Conservation (phyloP, 2,329 filamentous ascomycete species). For the Exserohilum turcica region DNA sequence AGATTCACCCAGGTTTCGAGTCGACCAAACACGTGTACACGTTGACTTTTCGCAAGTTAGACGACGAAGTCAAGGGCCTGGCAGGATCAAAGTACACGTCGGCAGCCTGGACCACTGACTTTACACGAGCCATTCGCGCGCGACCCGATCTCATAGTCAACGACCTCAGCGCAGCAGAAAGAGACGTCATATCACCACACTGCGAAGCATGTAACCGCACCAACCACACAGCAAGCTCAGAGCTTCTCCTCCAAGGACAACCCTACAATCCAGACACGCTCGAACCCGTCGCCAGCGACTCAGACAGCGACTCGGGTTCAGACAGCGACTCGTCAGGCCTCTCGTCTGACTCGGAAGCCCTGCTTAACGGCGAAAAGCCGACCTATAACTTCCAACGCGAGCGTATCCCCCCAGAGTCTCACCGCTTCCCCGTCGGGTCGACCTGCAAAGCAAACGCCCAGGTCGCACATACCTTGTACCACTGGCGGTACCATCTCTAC, state of each 20-base stretch:
- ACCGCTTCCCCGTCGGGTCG: constrained; percentile 38
- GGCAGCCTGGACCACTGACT: constrained; percentile 70
- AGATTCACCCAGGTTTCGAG: constrained; percentile 73
- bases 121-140: constrained; percentile 68
- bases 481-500: constrained; percentile 78
- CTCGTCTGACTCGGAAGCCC: constrained; percentile 25
- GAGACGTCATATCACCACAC: constrained; percentile 35
- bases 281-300: constrained; percentile 61
- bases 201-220: constrained; percentile 75
- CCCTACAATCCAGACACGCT: constrained; percentile 70
- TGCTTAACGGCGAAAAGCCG: constrained; percentile 30
- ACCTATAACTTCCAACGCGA: constrained; percentile 35
- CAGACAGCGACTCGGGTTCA: constrained; percentile 34
- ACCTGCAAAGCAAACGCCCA: constrained; percentile 67
- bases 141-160: constrained; percentile 61
- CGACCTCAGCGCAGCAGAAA: constrained; percentile 29
- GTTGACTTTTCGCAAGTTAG: constrained; percentile 72
- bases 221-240: constrained; percentile 69
- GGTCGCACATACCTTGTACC: constrained; percentile 71
- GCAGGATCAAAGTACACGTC: constrained; percentile 74
- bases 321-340: constrained; percentile 22
- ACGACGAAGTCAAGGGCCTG: constrained; percentile 71
- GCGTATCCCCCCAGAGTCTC: constrained; percentile 34
- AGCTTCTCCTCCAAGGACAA: constrained; percentile 66
- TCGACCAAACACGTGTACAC: constrained; percentile 67